These are phyloP conservation scores for Pezicula radicicola DNA, from an alignment of 2,329 filamentous ascomycete species.

Conservation along the genomic window DNA sequence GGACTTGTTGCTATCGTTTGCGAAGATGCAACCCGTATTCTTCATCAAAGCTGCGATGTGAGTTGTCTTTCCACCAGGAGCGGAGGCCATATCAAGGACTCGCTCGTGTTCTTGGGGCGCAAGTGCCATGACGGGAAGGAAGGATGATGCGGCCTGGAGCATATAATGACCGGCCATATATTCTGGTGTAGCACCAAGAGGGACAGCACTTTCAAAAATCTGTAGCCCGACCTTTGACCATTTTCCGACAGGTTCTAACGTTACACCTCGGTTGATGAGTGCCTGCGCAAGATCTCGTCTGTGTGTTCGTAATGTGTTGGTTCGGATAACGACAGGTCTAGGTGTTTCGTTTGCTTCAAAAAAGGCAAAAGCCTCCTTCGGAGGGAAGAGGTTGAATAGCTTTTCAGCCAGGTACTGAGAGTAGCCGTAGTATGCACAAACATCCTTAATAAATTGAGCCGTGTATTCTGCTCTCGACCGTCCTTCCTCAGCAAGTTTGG, in stretches of 20 bases:
- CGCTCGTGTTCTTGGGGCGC: slow-evolving; percentile 92
- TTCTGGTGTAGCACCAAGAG: slow-evolving; percentile 88
- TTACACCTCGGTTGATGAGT: slow-evolving; percentile 93
- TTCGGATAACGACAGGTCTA: slow-evolving; percentile 91
- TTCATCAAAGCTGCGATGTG: slow-evolving; percentile 97
- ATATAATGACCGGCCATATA: slow-evolving; percentile 98
- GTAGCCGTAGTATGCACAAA: slow-evolving; percentile 97
- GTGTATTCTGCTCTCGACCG: slow-evolving; percentile 88
- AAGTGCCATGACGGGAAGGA: slow-evolving; percentile 95
- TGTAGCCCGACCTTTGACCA: slow-evolving; percentile 98
- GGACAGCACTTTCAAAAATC: slow-evolving; percentile 82
- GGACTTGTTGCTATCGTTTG: slow-evolving; percentile 92
- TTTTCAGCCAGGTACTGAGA: slow-evolving; percentile 94
- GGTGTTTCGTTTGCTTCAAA: slow-evolving; percentile 98
- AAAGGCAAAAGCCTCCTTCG: slow-evolving; percentile 93
- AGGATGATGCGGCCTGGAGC: slow-evolving; percentile 92
- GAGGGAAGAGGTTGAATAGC: slow-evolving; percentile 87
- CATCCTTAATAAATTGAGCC: slow-evolving; percentile 80
- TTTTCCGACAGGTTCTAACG: slow-evolving; percentile 93
- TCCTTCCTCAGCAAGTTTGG: slow-evolving; percentile 74
- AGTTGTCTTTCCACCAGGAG: slow-evolving; percentile 93
- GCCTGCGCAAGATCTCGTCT: slow-evolving; percentile 82
- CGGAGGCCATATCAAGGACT: slow-evolving; percentile 88
- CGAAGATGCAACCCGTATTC: slow-evolving; percentile 93
- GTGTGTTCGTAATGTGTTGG: slow-evolving; percentile 84